These are phyloP conservation scores for Coniella lustricola DNA, from an alignment of 2,329 filamentous ascomycete genomes.

Conservation along the genomic window DNA sequence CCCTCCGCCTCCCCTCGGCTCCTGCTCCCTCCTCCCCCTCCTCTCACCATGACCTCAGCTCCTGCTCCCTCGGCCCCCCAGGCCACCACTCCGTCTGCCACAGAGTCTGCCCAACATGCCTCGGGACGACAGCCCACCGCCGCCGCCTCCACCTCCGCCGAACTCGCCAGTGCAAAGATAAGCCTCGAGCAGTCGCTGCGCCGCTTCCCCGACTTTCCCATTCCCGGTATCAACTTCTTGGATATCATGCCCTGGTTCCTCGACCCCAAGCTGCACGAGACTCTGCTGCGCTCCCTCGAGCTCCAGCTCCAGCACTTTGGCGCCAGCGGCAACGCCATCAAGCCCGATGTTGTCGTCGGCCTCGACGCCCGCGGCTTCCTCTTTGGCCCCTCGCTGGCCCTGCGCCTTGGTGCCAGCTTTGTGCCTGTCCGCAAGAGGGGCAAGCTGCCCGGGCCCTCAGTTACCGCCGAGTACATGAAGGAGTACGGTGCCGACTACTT, in stretches of 20 bases:
- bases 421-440: slow-evolving; percentile 92
- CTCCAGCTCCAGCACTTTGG: slow-evolving; percentile 62
- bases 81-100: slow-evolving; percentile 23
- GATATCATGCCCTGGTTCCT: slow-evolving; percentile 97
- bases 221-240: slow-evolving; percentile 89
- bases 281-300: slow-evolving; percentile 77
- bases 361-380: slow-evolving; percentile 93
- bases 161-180: slow-evolving; percentile 63
- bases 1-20: slow-evolving; percentile 11
- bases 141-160: slow-evolving; percentile 53
- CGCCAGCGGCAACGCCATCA: slow-evolving; percentile 32
- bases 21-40: slow-evolving; percentile 22
- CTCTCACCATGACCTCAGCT: slow-evolving; percentile 29
- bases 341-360: slow-evolving; percentile 85
- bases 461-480: slow-evolving; percentile 83
- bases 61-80: slow-evolving; percentile 21
- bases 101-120: slow-evolving; percentile 42
- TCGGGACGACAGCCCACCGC: slow-evolving; percentile 57
- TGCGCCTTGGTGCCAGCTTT: slow-evolving; percentile 76
- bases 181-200: slow-evolving; percentile 67
- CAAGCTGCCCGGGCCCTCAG: slow-evolving; percentile 86
- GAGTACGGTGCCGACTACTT: slow-evolving; percentile 95
- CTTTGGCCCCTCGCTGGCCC: slow-evolving; percentile 83
- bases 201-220: slow-evolving; percentile 87
- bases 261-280: slow-evolving; percentile 63